Evolutionary conservation across 495 filamentous ascomycete species (phyloP).

Genomic region (Penicillium waksmanii): DNA sequence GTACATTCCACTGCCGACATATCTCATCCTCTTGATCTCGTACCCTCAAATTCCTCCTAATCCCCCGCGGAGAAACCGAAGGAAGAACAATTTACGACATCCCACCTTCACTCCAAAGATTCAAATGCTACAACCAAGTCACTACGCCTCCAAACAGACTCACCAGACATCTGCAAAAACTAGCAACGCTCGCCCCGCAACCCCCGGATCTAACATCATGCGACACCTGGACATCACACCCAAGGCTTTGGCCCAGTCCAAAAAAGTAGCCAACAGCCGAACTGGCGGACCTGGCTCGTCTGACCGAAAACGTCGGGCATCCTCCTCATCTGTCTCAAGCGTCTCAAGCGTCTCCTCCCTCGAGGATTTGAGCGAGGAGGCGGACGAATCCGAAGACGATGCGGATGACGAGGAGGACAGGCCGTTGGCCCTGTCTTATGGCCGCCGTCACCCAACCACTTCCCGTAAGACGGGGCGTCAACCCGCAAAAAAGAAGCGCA

Average conservation of each 20-base stretch:
- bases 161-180: constrained; percentile 34
- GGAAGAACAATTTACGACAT: constrained; percentile 6
- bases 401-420: constrained; percentile 57
- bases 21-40: not conserved
- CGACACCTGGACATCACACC: constrained; percentile 22
- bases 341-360: constrained; percentile 48
- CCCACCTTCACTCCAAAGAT: not conserved
- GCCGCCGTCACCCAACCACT: constrained; percentile 36
- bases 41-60: not conserved
- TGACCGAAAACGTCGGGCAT: constrained; percentile 45
- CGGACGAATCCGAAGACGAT: constrained; percentile 50
- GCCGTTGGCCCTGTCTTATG: constrained; percentile 56
- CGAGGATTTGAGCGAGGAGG: constrained; percentile 43
- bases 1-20: not conserved
- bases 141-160: constrained; percentile 38
- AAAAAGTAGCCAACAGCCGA: constrained; percentile 34
- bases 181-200: constrained; percentile 26
- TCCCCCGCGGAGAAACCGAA: not conserved
- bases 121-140: constrained; percentile 35
- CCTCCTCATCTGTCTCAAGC: constrained; percentile 46
- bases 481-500: constrained; percentile 45
- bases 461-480: constrained; percentile 51
- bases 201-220: constrained; percentile 25
- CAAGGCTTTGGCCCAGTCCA: constrained; percentile 29
- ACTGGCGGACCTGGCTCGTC: constrained; percentile 21